A percentile compares a stretch with the other conserved stretches of the same genome.
Conservation (phyloP, 805 yeast species). For the Yarrowia bubula region DNA sequence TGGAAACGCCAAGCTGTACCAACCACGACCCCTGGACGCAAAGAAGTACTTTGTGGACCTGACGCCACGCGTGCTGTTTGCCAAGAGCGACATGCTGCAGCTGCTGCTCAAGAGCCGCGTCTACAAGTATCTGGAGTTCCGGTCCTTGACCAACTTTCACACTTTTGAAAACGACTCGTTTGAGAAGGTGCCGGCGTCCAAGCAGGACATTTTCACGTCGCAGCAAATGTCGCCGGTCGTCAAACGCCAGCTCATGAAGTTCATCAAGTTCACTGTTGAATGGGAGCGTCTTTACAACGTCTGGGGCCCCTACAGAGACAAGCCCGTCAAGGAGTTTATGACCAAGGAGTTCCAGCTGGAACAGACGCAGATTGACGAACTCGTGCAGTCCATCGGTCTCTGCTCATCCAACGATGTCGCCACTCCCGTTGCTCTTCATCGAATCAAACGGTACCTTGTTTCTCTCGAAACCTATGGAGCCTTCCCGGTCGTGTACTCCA, state of each 20-base stretch:
- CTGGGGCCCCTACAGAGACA: slow-evolving; percentile 55
- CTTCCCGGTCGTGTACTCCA: slow-evolving; percentile 88
- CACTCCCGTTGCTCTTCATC: slow-evolving; percentile 71
- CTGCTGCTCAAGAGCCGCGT: slow-evolving; percentile 81
- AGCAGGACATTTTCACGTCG: slow-evolving; percentile 91
- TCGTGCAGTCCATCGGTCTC: slow-evolving; percentile 82
- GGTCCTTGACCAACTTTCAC: slow-evolving; percentile 82
- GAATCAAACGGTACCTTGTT: slow-evolving; percentile 77
- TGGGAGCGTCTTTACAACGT: slow-evolving; percentile 60
- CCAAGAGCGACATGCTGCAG: slow-evolving; percentile 81
- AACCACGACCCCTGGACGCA: slow-evolving; percentile 64
- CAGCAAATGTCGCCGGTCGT: slow-evolving; percentile 70
- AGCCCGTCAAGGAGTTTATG: slow-evolving; percentile 60
- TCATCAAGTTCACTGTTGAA: slow-evolving; percentile 78
- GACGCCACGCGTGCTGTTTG: slow-evolving; percentile 82
- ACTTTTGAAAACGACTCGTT: slow-evolving; percentile 91
- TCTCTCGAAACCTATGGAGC: slow-evolving; percentile 91
- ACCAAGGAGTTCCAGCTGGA: slow-evolving; percentile 65
- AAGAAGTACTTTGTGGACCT: slow-evolving; percentile 85
- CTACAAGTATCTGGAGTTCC: slow-evolving; percentile 87
- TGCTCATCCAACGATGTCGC: slow-evolving; percentile 58
- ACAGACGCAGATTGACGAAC: slow-evolving; percentile 73
- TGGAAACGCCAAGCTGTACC: slow-evolving; percentile 73
- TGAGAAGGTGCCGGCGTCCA: slow-evolving; percentile 79
- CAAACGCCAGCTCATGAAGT: slow-evolving; percentile 85